Conservation (phyloP, 164 flowering plant species). For the Magnolia officinalis region DNA sequence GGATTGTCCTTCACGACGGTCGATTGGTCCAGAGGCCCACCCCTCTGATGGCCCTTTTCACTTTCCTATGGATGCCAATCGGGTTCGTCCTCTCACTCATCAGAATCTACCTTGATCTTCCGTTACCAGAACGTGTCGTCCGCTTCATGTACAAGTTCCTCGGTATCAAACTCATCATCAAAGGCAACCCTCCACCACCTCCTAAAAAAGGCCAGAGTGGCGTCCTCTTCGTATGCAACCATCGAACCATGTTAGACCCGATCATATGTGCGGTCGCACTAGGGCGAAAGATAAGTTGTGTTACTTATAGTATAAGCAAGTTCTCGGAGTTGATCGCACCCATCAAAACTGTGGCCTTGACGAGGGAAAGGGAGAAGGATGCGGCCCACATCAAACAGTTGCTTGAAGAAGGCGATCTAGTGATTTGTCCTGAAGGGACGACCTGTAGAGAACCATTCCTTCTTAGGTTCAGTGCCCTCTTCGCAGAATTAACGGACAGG, state of each 20-base stretch:
- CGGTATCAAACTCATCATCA: conserved; percentile 57
- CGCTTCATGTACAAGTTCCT: conserved; percentile 47
- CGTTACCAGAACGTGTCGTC: conserved; percentile 53
- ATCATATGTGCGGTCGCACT: conserved; percentile 63
- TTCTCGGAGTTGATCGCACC: conserved; percentile 74
- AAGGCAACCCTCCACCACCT: conserved; percentile 75
- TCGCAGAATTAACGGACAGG: conserved; percentile 74
- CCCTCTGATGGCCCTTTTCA: conserved; percentile 47
- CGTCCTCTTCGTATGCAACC: conserved; percentile 41
- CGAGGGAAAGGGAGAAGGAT: conserved; percentile 67
- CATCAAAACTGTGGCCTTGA: conserved; percentile 62
- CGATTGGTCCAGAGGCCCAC: conserved; percentile 71
- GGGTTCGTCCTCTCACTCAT: conserved; percentile 55
- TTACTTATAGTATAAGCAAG: conserved; percentile 75
- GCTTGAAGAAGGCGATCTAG: conserved; percentile 73
- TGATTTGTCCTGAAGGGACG: conserved; percentile 82
- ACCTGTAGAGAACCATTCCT: conserved; percentile 81
- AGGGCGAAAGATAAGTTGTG: conserved; percentile 66
- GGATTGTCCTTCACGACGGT: conserved; percentile 75
- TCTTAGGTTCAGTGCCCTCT: conserved; percentile 71
- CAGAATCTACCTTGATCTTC: conserved; percentile 56
- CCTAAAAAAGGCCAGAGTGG: conserved; percentile 57
- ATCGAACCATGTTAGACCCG: conserved; percentile 64
- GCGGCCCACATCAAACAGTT: conserved; percentile 55
- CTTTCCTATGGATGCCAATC: conserved; percentile 73